phyloP scores from a whole-genome alignment of 768 basidiomycete genomes.

The Leucosporidium creatinivorum region DNA sequence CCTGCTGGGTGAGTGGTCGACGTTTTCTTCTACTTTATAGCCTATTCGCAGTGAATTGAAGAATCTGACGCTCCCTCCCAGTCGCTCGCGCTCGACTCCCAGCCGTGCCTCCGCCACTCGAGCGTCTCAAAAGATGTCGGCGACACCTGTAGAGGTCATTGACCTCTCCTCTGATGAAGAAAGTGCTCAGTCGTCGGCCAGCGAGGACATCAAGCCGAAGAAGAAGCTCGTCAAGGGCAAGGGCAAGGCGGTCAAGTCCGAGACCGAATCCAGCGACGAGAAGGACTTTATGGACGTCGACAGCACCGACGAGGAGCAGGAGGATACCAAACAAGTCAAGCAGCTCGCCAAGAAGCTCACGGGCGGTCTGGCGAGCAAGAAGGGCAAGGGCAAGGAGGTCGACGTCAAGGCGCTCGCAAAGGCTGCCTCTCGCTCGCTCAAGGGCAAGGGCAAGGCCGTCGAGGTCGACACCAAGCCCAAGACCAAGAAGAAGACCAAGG shows the following conservation, averaged over 20 bases:
- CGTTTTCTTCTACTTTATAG: no score
- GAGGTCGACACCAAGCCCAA: neutral
- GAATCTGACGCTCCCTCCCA: neutral
- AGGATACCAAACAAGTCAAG: conserved; percentile 12
- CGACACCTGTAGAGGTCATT: neutral
- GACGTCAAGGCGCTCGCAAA: conserved; percentile 13
- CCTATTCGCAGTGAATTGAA: no score
- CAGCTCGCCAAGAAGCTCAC: conserved; percentile 15
- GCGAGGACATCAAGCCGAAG: neutral
- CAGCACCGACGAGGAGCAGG: conserved; percentile 3
- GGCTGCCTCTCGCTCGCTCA: neutral
- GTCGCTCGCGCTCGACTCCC: conserved; percentile 1
- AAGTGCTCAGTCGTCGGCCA: neutral
- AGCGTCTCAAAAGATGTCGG: neutral
- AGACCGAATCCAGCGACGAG: neutral
- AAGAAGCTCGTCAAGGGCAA: conserved; percentile 8
- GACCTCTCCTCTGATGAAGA: conserved; percentile 8
- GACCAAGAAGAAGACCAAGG: neutral
- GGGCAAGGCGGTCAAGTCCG: conserved; percentile 13
- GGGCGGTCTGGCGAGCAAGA: neutral
- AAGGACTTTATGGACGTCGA: neutral
- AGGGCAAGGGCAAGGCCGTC: conserved; percentile 11
- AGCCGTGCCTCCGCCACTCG: conserved; percentile 5
- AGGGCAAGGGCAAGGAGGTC: conserved; percentile 18
- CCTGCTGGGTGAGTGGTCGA: neutral